These are phyloP conservation scores for Pyrenophora teres DNA, from an alignment of 2,329 filamentous ascomycete genomes.

Conservation along the genomic window DNA sequence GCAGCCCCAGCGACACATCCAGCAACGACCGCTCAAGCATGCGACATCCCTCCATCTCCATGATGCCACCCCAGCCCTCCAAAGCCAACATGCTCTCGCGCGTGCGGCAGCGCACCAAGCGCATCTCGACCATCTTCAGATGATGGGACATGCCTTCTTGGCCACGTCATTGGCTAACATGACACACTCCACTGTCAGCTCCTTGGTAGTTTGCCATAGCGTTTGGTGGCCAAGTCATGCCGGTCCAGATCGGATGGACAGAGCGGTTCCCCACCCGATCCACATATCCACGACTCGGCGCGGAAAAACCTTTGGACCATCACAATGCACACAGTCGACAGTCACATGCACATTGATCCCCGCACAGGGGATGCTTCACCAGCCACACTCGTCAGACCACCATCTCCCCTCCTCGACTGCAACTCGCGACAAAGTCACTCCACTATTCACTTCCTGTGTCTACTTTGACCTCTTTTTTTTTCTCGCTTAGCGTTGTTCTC, in stretches of 20 bases:
- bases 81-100: constrained; percentile 42
- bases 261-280: constrained; percentile 10
- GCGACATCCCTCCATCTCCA: constrained; percentile 38
- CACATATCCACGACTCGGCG: constrained; percentile 21
- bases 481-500: not conserved
- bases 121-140: constrained; percentile 46
- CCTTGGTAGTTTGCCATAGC: constrained; percentile 14
- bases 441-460: constrained; percentile 30
- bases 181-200: constrained; percentile 22
- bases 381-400: constrained; percentile 4
- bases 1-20: constrained; percentile 43
- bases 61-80: constrained; percentile 33
- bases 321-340: constrained; percentile 10
- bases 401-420: not conserved
- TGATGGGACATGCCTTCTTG: constrained; percentile 19
- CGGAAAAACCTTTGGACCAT: constrained; percentile 6
- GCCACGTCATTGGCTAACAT: constrained; percentile 21
- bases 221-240: constrained; percentile 21
- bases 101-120: constrained; percentile 44
- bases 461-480: constrained; percentile 14
- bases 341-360: constrained; percentile 6
- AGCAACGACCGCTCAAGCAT: constrained; percentile 40
- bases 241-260: constrained; percentile 26
- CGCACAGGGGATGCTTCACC: not conserved
- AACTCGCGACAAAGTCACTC: constrained; percentile 1